Evolutionary conservation across 2,329 filamentous ascomycete species (phyloP).

Genomic region (Zymoseptoria ardabiliae): DNA sequence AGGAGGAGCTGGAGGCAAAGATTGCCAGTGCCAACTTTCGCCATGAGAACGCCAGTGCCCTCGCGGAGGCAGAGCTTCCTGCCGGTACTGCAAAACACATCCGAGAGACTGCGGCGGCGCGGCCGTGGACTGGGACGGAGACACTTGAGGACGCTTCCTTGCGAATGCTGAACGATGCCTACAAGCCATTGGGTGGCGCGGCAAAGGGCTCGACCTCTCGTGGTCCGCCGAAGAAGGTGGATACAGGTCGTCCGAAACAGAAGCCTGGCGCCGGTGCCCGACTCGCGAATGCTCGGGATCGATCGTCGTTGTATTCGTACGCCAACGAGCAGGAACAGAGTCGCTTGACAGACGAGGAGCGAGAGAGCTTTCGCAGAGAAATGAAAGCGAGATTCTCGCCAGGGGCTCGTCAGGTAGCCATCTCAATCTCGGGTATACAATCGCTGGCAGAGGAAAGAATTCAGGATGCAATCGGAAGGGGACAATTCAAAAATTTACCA

Average conservation of each 20-base stretch:
- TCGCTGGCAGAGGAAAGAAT: conserved; percentile 86
- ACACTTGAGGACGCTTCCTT: conserved; percentile 65
- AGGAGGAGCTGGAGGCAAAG: conserved; percentile 50
- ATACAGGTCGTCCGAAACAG: conserved; percentile 36
- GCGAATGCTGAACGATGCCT: conserved; percentile 64
- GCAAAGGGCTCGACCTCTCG: conserved; percentile 34
- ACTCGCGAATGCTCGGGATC: conserved; percentile 52
- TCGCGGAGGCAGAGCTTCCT: conserved; percentile 48
- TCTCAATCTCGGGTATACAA: conserved; percentile 67
- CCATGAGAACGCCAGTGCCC: conserved; percentile 46
- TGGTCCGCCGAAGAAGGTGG: conserved; percentile 37
- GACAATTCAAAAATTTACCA: conserved; percentile 79
- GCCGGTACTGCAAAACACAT: conserved; percentile 61
- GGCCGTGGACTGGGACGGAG: conserved; percentile 75
- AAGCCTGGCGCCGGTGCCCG: conserved; percentile 39
- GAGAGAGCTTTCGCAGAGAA: conserved; percentile 62
- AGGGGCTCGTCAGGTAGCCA: conserved; percentile 63
- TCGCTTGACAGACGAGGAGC: conserved; percentile 60
- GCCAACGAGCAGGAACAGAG: conserved; percentile 45
- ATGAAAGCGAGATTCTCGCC: conserved; percentile 76
- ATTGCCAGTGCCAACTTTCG: conserved; percentile 50
- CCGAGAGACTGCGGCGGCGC: conserved; percentile 57
- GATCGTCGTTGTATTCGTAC: conserved; percentile 48
- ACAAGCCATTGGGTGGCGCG: conserved; percentile 46
- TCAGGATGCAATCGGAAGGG: conserved; percentile 84